Evolutionary conservation across 306 rosid species (phyloP), one percentile per base, ranked within the genome.

Genomic region (Vachellia pachyceras): DNA sequence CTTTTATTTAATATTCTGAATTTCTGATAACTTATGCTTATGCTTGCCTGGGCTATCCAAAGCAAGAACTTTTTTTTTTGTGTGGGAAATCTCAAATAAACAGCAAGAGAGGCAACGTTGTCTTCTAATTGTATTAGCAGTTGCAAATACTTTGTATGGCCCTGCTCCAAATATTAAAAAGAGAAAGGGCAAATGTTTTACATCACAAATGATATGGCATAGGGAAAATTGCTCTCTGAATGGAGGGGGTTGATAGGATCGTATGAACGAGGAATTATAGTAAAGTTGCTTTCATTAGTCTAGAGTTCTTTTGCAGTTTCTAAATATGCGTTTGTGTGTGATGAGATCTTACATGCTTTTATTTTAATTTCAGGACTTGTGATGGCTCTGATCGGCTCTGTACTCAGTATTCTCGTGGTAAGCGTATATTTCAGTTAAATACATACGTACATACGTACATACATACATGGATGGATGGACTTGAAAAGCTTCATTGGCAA

Each of bases 381-480:
- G 79, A 89, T 90, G 93, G 88, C 97, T 63, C 82, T 92, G 61
- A 92, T 92, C 9, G 97, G 97, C 25, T 92, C 97, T 78, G 75
- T 90, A 47, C 88, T 90, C 49, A 85, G 92, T 74, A 78, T 87
- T 63, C 87, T 92, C 50, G 92, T 92, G 97, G 97, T 92, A 89
- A 90, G 92, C 58, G 66, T 57, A 52, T 74, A 35, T 33, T 67
- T 72, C 70, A 39, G 66, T 20, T 6, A 17, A 37, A 46, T n/a
- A n/a, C n/a, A n/a, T n/a, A n/a, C n/a, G n/a, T n/a, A n/a, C n/a
- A n/a, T n/a, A n/a, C n/a, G n/a, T n/a, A n/a, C n/a, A n/a, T n/a
- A n/a, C n/a, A n/a, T n/a, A n/a, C n/a, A n/a, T n/a, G n/a, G n/a
- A n/a, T n/a, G n/a, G n/a, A n/a, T n/a, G n/a, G 60, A 52, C 44